Evolutionary conservation across 345 rosid species (phyloP), one percentile per base, ranked within the genome.

Genomic region (Erodium maritimum): DNA sequence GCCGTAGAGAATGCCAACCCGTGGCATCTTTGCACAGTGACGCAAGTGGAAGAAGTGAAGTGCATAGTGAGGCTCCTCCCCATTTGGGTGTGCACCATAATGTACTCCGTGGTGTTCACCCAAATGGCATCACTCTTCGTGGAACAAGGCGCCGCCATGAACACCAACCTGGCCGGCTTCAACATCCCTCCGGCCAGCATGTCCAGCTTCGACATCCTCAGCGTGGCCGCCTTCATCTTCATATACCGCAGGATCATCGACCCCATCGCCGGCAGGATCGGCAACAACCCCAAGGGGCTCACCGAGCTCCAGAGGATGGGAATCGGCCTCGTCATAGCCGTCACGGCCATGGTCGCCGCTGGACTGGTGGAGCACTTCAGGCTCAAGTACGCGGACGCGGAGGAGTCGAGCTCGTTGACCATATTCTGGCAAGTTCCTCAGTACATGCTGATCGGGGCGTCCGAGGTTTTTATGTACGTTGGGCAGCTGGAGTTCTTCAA

Each of bases 91-190:
- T 75, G 83, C 72, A 79, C 83, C 12, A 79, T 79, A 57, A 67
- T 75, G 4, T 79, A 79, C 70, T 79, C 83, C 0, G 80, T 79
- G 2, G 63, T 79, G 23, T 79, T 79, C 78, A 75, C 83, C 10
- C 83, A 79, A 62, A 79, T 79, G 83, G 80, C 83, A 23, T 79
- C 83, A 48, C 72, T 79, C 53, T 79, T 79, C 52, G 80, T 79
- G n/a, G 83, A 75, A 61, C 83, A 79, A 61, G 83, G 80, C 18
- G 74, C 70, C 61, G 80, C 75, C 5, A 79, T 79, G 83, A 63
- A 73, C 50, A 42, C 83, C 21, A 23, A 24, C 8, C 33, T 75
- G 9, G 73, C 76, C 5, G 55, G 58, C 34, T 73, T 79, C 52
- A 73, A 63, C 45, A 60, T 79, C n/a, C 83, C 83, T 1, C 80